Base-by-base conservation (phyloP, 768 basidiomycete species). In the Erythrobasidium yunnanense region DNA sequence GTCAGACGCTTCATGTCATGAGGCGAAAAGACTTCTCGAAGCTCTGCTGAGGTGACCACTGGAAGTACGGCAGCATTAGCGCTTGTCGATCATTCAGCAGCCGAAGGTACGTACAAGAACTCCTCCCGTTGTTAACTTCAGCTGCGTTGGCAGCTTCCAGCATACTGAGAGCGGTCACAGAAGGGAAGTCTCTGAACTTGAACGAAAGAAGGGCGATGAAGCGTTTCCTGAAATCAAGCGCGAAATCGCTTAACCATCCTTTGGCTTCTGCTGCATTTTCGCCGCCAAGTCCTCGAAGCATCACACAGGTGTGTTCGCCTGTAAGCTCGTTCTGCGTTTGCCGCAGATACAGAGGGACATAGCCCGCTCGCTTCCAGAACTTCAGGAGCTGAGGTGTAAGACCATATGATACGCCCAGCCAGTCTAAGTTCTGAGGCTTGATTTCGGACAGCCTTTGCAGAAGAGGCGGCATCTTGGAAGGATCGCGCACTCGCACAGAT, bases 281-380 rank as follows among this genome's bases (percentile, higher is more conserved):
- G 51, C 73, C 75, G 49, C 73, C 71, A 56, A 97, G 77, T 0
- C 87, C 86, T 32, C 88, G 82, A 0, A 93, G 83, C 95, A 99
- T 97, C 34, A 96, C 86, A 73, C 90, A 92, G 0, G 89, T 88
- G 74, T 95, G 87, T 77, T 99, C 95, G 38, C 95, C 95, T 0
- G 95, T 99, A 55, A 97, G 80, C 71, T 95, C 91, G 74, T 90
- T 95, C 66, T 85, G 81, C 4, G 90, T 93, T 77, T 97, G 95
- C 30, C 93, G 84, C 30, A 97, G 77, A 73, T 97, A 97, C 15
- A 97, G 79, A 0, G 95, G 95, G 0, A 88, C 82, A 74, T 87
- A 99, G 13, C 88, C 87, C 0, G 86, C 85, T 22, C 90, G 83
- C 77, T 97, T 97, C 95, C 95, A 97, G 79, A 97, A 99, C 67